Base-by-base conservation (phyloP, 148 eudicot species). In the Spergularia bocconei region DNA sequence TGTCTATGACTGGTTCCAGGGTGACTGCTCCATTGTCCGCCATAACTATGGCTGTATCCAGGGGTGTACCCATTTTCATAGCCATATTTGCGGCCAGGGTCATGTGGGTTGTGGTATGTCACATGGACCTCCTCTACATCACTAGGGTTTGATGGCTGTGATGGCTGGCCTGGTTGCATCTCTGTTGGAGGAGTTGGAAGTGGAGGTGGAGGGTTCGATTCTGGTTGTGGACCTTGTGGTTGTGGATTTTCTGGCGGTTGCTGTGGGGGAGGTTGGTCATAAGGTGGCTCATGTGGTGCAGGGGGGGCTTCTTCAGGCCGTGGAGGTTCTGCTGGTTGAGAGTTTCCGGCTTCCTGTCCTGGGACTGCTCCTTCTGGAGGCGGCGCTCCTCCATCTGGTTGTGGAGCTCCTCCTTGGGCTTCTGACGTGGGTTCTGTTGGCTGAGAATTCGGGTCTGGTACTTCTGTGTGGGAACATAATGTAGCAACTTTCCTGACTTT, bases 401-500 rank as follows among this genome's bases (percentile, higher is more conserved):
- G 80, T 33, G 79, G 67, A n/a, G 50, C 82, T 13, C 71, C 74
- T 36, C 75, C 79, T 3, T 29, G 36, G 3, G 36, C 36, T 20
- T 66, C 70, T 23, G 68, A 79, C 20, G 72, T 41, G 62, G 79
- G 64, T 72, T 78, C 79, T 48, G 76, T 15, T 8, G 82, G 75
- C 72, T 78, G 88, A 64, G 75, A 58, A 61, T 81, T 81, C 4
- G 80, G 86, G 11, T 85, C 80, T 38, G 85, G 78, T 76, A 69
- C 83, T 75, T 91, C 95, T 63, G 88, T 79, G 38, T 94, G 91
- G 41, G 87, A 86, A 79, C 91, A 90, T n/a, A 94, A 84, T 48
- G 88, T 83, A 66, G 96, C 98, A 7, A 73, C 80, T 85, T 90
- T 94, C 72, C 93, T 84, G 19, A 91, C 77, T 73, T 88, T 94